These are phyloP conservation scores for Ottelia alismoides DNA, from an alignment of 106 monocot species.

Conservation along the genomic window DNA sequence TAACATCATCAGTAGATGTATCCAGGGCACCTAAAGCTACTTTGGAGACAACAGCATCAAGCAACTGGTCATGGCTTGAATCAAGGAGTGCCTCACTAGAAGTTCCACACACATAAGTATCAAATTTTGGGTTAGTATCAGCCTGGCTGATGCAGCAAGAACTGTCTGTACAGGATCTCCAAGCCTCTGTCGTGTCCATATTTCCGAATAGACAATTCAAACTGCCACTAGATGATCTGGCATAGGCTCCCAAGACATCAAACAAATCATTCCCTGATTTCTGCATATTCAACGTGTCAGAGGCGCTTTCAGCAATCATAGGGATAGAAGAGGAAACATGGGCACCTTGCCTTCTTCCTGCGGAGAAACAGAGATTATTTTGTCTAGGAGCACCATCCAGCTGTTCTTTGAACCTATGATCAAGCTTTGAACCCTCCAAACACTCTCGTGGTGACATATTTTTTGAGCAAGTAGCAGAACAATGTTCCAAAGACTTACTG, in stretches of 20 bases:
- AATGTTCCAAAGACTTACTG: not conserved
- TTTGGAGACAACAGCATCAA: conserved; percentile 83
- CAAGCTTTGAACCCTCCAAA: conserved; percentile 8
- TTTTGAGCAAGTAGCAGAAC: too few relatives aligned
- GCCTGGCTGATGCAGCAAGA: conserved; percentile 13
- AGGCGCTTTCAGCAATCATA: not conserved
- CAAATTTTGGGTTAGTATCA: conserved; percentile 17
- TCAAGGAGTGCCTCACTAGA: conserved; percentile 27
- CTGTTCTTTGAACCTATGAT: conserved; percentile 1
- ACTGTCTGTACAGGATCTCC: conserved; percentile 9
- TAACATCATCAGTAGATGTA: conserved; percentile 31
- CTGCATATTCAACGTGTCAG: not conserved
- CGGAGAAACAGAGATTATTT: not conserved
- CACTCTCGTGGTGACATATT: too few relatives aligned
- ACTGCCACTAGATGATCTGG: conserved; percentile 5
- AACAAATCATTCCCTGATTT: conserved; percentile 43
- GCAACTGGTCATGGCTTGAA: conserved; percentile 46
- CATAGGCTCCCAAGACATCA: conserved; percentile 48
- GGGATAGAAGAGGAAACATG: not conserved
- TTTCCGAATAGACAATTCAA: conserved; percentile 13
- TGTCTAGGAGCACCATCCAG: conserved; percentile 1
- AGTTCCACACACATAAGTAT: conserved; percentile 18
- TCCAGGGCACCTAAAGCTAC: conserved; percentile 25
- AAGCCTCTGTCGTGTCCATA: conserved; percentile 7
- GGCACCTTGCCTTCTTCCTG: not conserved